A percentile compares a stretch with the other conserved stretches of the same genome.
Conservation (phyloP, 2,329 filamentous ascomycete species). For the Trichoderma hamatum region DNA sequence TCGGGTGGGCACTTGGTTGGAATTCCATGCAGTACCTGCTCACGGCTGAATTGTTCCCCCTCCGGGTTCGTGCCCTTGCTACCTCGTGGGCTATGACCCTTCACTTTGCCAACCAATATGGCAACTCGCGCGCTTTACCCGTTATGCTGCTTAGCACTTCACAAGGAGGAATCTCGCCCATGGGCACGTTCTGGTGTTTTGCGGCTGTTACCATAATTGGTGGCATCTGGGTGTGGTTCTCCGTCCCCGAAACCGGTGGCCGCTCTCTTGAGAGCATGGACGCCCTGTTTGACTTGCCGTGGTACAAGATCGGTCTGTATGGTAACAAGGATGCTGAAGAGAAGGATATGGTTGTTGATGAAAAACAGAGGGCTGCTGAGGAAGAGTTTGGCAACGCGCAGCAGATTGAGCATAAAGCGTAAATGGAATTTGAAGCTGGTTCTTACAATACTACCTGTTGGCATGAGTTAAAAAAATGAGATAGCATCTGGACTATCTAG, state of each 20-base stretch:
- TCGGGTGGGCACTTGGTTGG: slow-evolving; percentile 73
- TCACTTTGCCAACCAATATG: slow-evolving; percentile 79
- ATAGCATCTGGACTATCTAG: too few species aligned
- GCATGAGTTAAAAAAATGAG: background rate
- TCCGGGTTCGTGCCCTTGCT: slow-evolving; percentile 71
- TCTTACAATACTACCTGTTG: background rate
- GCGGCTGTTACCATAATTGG: slow-evolving; percentile 68
- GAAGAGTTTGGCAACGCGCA: slow-evolving; percentile 38
- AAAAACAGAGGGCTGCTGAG: slow-evolving; percentile 48
- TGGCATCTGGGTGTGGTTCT: slow-evolving; percentile 71
- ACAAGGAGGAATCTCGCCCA: slow-evolving; percentile 55
- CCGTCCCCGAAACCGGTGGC: slow-evolving; percentile 72
- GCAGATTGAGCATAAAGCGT: slow-evolving; percentile 43
- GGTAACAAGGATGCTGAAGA: slow-evolving; percentile 57
- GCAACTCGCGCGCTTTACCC: slow-evolving; percentile 73
- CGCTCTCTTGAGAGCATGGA: slow-evolving; percentile 71
- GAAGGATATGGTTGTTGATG: slow-evolving; percentile 47
- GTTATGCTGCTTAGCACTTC: slow-evolving; percentile 65
- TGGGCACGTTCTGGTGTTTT: slow-evolving; percentile 80
- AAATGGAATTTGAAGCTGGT: background rate
- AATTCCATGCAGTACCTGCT: slow-evolving; percentile 79
- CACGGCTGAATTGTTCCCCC: slow-evolving; percentile 76
- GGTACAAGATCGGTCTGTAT: slow-evolving; percentile 70
- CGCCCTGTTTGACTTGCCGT: slow-evolving; percentile 69
- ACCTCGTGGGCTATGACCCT: slow-evolving; percentile 76